Evolutionary conservation across 176 grass and related monocot species (phyloP).

Genomic region (Stipa capillata): DNA sequence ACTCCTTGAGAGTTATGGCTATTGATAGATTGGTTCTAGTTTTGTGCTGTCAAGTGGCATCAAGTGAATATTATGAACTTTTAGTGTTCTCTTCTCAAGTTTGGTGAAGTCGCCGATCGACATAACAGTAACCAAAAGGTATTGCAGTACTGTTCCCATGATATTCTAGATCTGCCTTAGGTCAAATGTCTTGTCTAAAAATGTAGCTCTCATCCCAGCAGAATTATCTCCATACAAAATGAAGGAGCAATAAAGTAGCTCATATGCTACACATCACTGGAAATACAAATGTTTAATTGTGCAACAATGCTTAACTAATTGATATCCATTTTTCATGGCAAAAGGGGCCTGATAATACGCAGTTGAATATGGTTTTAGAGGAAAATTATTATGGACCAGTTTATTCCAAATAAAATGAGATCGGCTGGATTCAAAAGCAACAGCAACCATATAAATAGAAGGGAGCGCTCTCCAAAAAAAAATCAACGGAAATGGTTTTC

Average conservation of each 20-base stretch:
- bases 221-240: not conserved
- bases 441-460: not conserved
- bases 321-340: no score
- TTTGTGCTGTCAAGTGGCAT: not conserved
- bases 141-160: not conserved
- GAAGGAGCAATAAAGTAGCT: not conserved
- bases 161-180: conserved; percentile 30
- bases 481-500: not conserved
- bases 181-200: conserved; percentile 37
- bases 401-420: no score
- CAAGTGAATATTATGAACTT: not conserved
- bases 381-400: no score
- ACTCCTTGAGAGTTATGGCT: no score
- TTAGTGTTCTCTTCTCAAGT: not conserved
- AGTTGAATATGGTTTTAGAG: no score
- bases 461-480: not conserved
- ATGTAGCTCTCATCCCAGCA: not conserved
- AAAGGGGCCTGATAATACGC: no score
- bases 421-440: no score
- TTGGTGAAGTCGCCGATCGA: not conserved
- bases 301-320: no score
- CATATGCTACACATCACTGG: not conserved
- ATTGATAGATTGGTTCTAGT: not conserved
- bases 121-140: conserved; percentile 7
- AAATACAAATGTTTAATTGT: no score